Evolutionary conservation across 805 yeast genomes (phyloP).

Genomic region (Kuraishia hungarica): DNA sequence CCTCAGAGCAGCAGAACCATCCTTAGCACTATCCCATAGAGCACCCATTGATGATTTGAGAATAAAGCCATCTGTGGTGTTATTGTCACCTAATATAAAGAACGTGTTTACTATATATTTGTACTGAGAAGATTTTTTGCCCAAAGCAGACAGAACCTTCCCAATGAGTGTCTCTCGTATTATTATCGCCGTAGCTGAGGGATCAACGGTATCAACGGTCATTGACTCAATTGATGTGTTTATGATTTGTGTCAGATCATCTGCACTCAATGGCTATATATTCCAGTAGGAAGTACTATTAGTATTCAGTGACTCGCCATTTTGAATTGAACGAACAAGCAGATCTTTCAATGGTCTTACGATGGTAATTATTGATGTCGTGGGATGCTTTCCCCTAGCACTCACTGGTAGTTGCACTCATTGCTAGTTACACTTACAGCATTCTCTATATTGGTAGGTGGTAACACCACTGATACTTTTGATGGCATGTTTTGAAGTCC

Average conservation of each 20-base stretch:
- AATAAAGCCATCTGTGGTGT: conserved; percentile 11
- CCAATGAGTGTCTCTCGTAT: conserved; percentile 19
- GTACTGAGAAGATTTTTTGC: conserved; percentile 40
- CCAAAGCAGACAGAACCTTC: conserved; percentile 25
- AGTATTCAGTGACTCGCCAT: neutral
- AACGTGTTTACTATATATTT: conserved; percentile 46
- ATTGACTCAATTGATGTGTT: conserved; percentile 10
- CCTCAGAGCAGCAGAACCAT: conserved; percentile 38
- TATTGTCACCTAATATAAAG: conserved; percentile 11
- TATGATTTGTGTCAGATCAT: conserved; percentile 8
- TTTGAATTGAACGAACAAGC: too few species aligned
- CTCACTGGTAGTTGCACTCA: neutral
- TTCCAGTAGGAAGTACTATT: neutral
- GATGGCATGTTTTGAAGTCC: neutral
- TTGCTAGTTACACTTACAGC: conserved; percentile 10
- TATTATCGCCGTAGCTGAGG: neutral
- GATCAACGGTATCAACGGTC: neutral
- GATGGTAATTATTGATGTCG: too few species aligned
- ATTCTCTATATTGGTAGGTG: conserved; percentile 11
- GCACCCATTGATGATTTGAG: conserved; percentile 38
- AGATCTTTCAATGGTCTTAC: too few species aligned
- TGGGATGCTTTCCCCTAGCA: neutral
- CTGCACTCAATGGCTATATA: neutral
- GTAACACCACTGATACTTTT: conserved; percentile 8
- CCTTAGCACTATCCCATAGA: conserved; percentile 47